Evolutionary conservation across 257 asterid species (phyloP).

Genomic region (Solanum ossicruentum): DNA sequence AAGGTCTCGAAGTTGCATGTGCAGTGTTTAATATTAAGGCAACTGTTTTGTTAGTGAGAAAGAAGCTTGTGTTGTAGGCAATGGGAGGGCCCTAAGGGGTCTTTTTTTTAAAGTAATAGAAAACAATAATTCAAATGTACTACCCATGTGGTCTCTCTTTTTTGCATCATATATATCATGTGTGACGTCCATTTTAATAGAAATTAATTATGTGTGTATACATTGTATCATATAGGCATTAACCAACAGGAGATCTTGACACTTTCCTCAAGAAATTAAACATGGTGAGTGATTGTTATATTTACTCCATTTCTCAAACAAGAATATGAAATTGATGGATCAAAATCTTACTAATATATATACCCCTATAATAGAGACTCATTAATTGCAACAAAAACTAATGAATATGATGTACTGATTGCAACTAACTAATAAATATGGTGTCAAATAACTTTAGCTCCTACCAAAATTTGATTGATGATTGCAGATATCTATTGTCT

Average conservation of each 20-base stretch:
- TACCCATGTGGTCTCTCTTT: neutral
- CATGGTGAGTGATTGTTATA: neutral
- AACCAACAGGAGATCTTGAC: neutral
- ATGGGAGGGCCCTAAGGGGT: neutral
- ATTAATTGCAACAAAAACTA: too few relatives aligned
- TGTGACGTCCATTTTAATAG: neutral
- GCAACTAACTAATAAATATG: too few relatives aligned
- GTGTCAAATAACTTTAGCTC: too few relatives aligned
- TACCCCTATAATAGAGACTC: too few relatives aligned
- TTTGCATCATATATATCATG: neutral
- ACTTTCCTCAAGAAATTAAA: neutral
- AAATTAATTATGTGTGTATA: neutral
- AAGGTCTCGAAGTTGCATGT: conserved; percentile 9
- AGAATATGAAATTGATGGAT: neutral
- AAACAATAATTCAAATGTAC: neutral
- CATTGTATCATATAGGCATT: neutral
- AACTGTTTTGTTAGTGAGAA: neutral
- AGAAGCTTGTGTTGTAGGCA: neutral
- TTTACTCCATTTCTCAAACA: neutral
- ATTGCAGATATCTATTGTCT: too few relatives aligned
- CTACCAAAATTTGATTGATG: too few relatives aligned
- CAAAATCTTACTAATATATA: neutral
- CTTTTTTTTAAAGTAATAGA: neutral
- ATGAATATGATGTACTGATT: too few relatives aligned
- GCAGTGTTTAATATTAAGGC: conserved; percentile 11